phyloP scores from a whole-genome alignment of 2,329 filamentous ascomycete species.

The Cryphonectria japonica region DNA sequence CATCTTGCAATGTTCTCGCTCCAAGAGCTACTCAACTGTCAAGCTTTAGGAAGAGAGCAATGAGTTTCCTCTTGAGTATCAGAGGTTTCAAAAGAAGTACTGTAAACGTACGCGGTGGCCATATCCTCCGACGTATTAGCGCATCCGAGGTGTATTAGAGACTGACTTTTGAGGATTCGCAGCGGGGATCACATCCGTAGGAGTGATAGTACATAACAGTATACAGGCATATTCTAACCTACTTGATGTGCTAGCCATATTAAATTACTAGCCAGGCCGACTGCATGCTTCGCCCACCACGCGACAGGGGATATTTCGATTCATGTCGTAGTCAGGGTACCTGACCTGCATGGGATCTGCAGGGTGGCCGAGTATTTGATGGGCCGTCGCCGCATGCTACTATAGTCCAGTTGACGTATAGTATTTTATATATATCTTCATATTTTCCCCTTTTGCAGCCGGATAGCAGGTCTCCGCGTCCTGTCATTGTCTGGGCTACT shows the following conservation, averaged over 20 bases:
- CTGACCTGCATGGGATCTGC: background rate
- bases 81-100: background rate
- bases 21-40: background rate
- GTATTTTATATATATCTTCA: background rate
- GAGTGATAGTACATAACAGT: background rate
- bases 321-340: background rate
- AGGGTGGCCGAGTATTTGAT: background rate
- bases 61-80: background rate
- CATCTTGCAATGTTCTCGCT: background rate
- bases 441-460: background rate
- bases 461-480: no score
- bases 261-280: background rate
- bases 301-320: background rate
- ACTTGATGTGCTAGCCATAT: no score
- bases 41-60: background rate
- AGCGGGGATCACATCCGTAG: background rate
- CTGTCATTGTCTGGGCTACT: no score
- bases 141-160: background rate
- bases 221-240: background rate
- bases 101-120: background rate
- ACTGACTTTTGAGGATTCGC: background rate
- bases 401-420: background rate
- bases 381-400: background rate
- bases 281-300: background rate
- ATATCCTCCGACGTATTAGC: background rate